Base-by-base conservation (phyloP, 2,329 filamentous ascomycete genomes). In the Apiospora hydei region DNA sequence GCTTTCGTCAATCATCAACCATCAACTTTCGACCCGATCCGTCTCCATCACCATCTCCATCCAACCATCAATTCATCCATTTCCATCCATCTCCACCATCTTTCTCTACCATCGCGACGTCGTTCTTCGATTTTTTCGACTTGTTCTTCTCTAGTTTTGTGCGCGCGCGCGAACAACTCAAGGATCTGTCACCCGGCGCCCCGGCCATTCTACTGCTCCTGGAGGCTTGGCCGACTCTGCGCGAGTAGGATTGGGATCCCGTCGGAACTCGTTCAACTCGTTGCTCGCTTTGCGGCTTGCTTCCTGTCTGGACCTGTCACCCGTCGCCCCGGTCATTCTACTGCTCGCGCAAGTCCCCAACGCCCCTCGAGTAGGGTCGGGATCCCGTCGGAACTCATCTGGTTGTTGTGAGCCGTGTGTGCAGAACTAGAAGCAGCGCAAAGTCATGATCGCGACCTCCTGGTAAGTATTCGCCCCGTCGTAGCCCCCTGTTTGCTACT, bases 351-450 rank as follows among this genome's bases (percentile, higher is more conserved):
- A 34, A 69, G 67, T 49, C 44, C 44, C 67, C 67, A 69, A 49
- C n/a, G 46, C 68, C 14, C n/a, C 46, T 57, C 68, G 68, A 53
- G 68, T 69, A 69, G 68, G 68, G 47, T 57, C 47, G 38, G 68
- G 68, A 43, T 57, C 68, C n/a, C 34, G 47, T 53, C 68, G 68
- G 68, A 69, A 69, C 68, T 51, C 68, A 51, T 53, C 68, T 51
- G 13, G 68, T 57, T 21, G 68, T 26, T 57, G 68, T 18, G 26
- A 49, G 34, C 67, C 46, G n/a, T 26, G 24, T 69, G 46, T 38
- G 57, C 11, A 10, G 18, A 21, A 41, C 34, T n/a, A 13, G 34
- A 5, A 34, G 57, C 34, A 34, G n/a, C n/a, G 49, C 49, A 49
- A 68, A 47, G n/a, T 14, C 34, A 44, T 43, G 30, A 41, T 16